phyloP scores from a whole-genome alignment of 2,329 filamentous ascomycete species.

The Botrytis fragariae region DNA sequence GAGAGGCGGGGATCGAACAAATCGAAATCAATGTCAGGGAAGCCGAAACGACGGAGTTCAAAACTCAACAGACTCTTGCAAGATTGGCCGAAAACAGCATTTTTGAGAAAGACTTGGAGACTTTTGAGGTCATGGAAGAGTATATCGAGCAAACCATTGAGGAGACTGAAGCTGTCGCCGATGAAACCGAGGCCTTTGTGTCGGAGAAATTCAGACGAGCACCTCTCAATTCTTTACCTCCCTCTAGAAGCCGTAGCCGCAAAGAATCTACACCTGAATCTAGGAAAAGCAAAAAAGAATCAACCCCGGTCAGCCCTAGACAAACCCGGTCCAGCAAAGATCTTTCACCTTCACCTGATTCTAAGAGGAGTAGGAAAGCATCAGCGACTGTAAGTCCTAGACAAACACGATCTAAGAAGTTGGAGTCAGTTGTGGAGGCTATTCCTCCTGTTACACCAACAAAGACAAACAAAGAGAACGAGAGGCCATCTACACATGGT shows the following conservation, averaged over 20 bases:
- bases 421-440: conserved; percentile 4
- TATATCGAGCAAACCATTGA: neutral
- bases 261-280: neutral
- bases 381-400: neutral
- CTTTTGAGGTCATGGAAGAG: neutral
- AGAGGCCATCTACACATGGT: neutral
- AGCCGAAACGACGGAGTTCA: conserved; percentile 10
- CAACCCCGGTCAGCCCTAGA: neutral
- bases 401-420: conserved; percentile 15
- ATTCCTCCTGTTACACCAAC: conserved; percentile 9
- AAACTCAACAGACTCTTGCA: conserved; percentile 3
- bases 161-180: neutral
- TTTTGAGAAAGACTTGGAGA: neutral
- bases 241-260: neutral
- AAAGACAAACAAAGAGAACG: conserved; percentile 11
- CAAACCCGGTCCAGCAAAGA: neutral
- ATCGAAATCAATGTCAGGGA: conserved; percentile 12
- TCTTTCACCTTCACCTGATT: neutral
- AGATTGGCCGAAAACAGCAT: neutral
- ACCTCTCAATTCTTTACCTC: neutral
- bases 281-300: neutral
- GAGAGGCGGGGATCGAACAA: neutral
- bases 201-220: neutral
- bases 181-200: neutral
- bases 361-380: neutral